phyloP scores from a whole-genome alignment of 345 rosid species.

The Syzygium jambos region DNA sequence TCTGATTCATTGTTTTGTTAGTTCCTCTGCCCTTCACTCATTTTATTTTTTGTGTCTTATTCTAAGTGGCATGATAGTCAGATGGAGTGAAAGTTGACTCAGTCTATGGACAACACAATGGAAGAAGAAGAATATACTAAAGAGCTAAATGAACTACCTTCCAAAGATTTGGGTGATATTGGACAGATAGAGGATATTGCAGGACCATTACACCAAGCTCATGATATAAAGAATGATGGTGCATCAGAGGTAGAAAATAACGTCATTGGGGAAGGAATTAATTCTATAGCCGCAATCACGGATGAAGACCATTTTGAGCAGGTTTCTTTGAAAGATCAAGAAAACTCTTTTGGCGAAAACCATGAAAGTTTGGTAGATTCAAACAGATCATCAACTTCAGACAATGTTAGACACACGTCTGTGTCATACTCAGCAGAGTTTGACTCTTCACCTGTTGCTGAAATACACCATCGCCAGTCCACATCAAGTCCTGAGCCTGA shows the following conservation, averaged over 20 bases:
- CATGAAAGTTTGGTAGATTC: slow-evolving; percentile 18
- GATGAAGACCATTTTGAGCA: slow-evolving; percentile 80
- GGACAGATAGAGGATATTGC: slow-evolving; percentile 19
- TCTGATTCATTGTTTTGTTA: background rate
- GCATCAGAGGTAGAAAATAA: background rate
- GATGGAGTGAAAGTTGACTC: slow-evolving; percentile 18
- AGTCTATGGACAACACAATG: slow-evolving; percentile 23
- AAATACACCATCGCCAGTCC: slow-evolving; percentile 27
- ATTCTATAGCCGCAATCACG: slow-evolving; percentile 19
- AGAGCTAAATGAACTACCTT: slow-evolving; percentile 29
- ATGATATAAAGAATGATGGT: background rate
- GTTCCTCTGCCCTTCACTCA: background rate
- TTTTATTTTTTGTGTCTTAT: background rate
- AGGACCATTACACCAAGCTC: slow-evolving; percentile 27
- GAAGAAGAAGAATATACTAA: slow-evolving; percentile 70
- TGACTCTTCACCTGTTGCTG: slow-evolving; percentile 32
- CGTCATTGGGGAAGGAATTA: slow-evolving; percentile 12
- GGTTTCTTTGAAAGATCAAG: slow-evolving; percentile 70
- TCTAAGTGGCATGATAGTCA: slow-evolving; percentile 17
- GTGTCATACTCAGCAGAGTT: slow-evolving; percentile 27
- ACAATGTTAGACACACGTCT: slow-evolving; percentile 27
- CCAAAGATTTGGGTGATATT: slow-evolving; percentile 5
- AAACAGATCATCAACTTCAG: slow-evolving; percentile 30
- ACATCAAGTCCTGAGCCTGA: slow-evolving; percentile 53
- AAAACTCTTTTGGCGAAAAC: slow-evolving; percentile 22